Evolutionary conservation across 1,284 basidiomycete genomes (phyloP).

Genomic region (Cystobasidium slooffiae): DNA sequence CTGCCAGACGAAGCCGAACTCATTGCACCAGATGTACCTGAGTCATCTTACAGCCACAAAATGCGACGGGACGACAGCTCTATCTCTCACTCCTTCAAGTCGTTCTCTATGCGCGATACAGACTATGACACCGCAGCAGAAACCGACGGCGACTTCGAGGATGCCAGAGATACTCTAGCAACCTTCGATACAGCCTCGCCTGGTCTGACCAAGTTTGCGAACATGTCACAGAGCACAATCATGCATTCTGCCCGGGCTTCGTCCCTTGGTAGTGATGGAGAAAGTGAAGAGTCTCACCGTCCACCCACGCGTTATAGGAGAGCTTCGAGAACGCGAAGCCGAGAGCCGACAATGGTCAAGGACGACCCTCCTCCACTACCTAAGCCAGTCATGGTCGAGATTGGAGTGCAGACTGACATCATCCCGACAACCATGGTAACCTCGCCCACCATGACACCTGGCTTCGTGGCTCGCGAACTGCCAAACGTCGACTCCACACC

Average conservation of each 20-base stretch:
- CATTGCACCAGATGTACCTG: slow-evolving; percentile 21
- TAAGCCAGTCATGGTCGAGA: slow-evolving; percentile 36
- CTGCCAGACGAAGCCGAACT: slow-evolving; percentile 31
- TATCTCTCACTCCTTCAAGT: slow-evolving; percentile 41
- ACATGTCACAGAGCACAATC: slow-evolving; percentile 39
- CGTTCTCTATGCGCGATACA: slow-evolving; percentile 36
- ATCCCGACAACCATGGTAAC: slow-evolving; percentile 27
- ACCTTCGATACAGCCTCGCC: slow-evolving; percentile 44
- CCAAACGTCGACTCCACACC: background rate
- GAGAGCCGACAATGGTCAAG: slow-evolving; percentile 30
- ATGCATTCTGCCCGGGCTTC: slow-evolving; percentile 25
- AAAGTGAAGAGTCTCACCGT: slow-evolving; percentile 62
- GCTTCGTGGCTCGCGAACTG: background rate
- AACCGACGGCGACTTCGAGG: slow-evolving; percentile 73
- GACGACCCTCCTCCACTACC: slow-evolving; percentile 4
- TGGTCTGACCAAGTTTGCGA: slow-evolving; percentile 32
- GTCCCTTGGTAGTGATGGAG: slow-evolving; percentile 63
- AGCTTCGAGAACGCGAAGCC: slow-evolving; percentile 10
- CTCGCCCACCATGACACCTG: slow-evolving; percentile 13
- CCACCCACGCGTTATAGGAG: slow-evolving; percentile 58
- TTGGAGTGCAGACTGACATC: slow-evolving; percentile 33
- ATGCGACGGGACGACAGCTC: slow-evolving; percentile 33
- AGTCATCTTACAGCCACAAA: background rate
- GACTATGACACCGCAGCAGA: slow-evolving; percentile 61
- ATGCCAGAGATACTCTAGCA: slow-evolving; percentile 71